phyloP scores from a whole-genome alignment of 345 rosid genomes.

The Dovyalis caffra region DNA sequence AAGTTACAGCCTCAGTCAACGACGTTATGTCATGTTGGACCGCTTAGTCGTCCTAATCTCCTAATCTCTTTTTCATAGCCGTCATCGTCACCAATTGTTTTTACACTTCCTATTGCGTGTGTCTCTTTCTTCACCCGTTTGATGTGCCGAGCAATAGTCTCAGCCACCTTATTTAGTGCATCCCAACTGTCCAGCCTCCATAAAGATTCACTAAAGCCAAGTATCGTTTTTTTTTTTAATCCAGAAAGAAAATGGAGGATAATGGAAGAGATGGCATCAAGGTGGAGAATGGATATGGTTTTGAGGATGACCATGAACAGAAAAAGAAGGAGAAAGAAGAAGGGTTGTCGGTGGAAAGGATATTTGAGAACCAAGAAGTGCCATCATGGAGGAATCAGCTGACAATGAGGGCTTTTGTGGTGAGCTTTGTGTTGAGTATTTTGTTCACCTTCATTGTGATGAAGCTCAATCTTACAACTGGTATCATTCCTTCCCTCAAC shows the following conservation, averaged over 20 bases:
- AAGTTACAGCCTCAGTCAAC: too few species aligned
- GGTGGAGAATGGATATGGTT: background rate
- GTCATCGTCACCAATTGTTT: background rate
- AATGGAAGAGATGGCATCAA: background rate
- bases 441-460: conserved; percentile 23
- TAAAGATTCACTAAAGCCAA: background rate
- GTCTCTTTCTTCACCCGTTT: background rate
- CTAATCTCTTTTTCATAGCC: too few species aligned
- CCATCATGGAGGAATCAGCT: conserved; percentile 24
- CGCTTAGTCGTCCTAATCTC: too few species aligned
- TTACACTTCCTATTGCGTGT: background rate
- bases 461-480: conserved; percentile 29
- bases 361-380: conserved; percentile 12
- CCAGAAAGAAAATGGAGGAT: background rate
- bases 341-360: conserved; percentile 12
- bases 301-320: background rate
- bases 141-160: background rate
- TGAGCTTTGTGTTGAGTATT: conserved; percentile 20
- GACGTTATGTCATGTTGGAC: too few species aligned
- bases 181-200: background rate
- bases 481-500: conserved; percentile 24
- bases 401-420: conserved; percentile 21
- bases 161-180: background rate
- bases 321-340: background rate
- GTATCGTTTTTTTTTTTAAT: background rate